phyloP scores from a whole-genome alignment of 192 early-diverging fungal species.

The Coemansia sp. region DNA sequence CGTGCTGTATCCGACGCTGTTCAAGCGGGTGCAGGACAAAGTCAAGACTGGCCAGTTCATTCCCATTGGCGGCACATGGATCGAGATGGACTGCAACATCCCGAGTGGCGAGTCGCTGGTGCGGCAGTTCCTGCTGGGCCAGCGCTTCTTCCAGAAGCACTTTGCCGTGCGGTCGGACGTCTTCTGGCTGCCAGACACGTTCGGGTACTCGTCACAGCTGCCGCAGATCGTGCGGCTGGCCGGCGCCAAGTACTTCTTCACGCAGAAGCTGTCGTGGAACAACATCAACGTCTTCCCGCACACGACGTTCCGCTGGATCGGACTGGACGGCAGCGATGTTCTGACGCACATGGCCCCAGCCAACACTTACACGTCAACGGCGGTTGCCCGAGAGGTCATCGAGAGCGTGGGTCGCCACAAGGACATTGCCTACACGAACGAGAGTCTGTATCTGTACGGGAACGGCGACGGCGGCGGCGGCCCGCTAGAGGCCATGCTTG shows the following conservation, averaged over 20 bases:
- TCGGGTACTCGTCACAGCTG: conserved; percentile 89
- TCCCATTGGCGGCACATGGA: conserved; percentile 94
- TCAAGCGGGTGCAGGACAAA: conserved; percentile 71
- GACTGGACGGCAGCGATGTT: conserved; percentile 80
- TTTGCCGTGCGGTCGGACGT: conserved; percentile 72
- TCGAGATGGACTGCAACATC: conserved; percentile 99
- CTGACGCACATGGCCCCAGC: conserved; percentile 90
- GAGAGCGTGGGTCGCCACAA: conserved; percentile 81
- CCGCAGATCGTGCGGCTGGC: conserved; percentile 86
- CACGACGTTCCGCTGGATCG: conserved; percentile 94
- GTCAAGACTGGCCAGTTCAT: conserved; percentile 78
- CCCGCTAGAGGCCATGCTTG: conserved; percentile 78
- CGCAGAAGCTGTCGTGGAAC: conserved; percentile 99
- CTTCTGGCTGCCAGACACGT: conserved; percentile 95
- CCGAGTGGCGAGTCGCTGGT: conserved; percentile 94
- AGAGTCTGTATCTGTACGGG: conserved; percentile 89
- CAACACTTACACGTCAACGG: conserved; percentile 79
- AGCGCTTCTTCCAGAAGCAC: conserved; percentile 81
- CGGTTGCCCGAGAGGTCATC: conserved; percentile 58
- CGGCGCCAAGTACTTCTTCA: conserved; percentile 93
- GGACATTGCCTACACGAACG: conserved; percentile 82
- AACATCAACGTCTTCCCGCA: conserved; percentile 99
- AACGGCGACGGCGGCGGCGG: conserved; percentile 98
- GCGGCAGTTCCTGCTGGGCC: conserved; percentile 93
- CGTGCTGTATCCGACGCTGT: conserved; percentile 79